Evolutionary conservation across 2,329 filamentous ascomycete genomes (phyloP).

Genomic region (Atkinsonella hypoxylon): DNA sequence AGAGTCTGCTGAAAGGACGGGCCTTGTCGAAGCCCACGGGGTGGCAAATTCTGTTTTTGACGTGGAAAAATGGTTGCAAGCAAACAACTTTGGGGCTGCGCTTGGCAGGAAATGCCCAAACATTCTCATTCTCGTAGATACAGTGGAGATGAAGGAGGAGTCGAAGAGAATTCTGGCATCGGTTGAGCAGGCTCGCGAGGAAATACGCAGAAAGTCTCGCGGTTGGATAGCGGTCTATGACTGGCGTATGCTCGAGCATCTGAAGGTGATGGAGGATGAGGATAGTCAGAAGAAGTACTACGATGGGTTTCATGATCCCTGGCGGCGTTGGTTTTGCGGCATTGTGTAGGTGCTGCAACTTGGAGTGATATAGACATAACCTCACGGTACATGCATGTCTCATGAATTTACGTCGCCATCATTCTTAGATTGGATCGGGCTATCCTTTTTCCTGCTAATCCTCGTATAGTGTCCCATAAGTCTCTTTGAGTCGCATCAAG

Average conservation of each 20-base stretch:
- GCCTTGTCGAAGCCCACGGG: conserved; percentile 31
- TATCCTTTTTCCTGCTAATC: conserved; percentile 17
- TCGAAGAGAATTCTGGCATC: conserved; percentile 21
- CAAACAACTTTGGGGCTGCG: conserved; percentile 2
- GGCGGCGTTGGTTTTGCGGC: conserved; percentile 32
- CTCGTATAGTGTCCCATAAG: conserved; percentile 44
- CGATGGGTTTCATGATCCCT: conserved; percentile 26
- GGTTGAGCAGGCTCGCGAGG: conserved; percentile 20
- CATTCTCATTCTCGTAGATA: conserved; percentile 29
- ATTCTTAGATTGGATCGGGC: neutral
- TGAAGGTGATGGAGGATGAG: conserved; percentile 27
- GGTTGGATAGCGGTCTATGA: conserved; percentile 33
- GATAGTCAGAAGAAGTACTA: conserved; percentile 19
- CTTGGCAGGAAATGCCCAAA: neutral
- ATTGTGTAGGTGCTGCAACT: conserved; percentile 19
- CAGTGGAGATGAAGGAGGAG: conserved; percentile 16
- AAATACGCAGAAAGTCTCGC: conserved; percentile 15
- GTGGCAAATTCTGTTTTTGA: conserved; percentile 22
- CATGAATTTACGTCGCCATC: neutral
- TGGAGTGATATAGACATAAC: neutral
- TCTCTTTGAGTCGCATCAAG: conserved; percentile 46
- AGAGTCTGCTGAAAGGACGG: conserved; percentile 23
- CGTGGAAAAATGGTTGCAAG: conserved; percentile 22
- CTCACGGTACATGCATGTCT: neutral
- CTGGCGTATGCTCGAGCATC: conserved; percentile 31